Conservation (phyloP, 306 rosid species). For the Lagenaria siceraria region DNA sequence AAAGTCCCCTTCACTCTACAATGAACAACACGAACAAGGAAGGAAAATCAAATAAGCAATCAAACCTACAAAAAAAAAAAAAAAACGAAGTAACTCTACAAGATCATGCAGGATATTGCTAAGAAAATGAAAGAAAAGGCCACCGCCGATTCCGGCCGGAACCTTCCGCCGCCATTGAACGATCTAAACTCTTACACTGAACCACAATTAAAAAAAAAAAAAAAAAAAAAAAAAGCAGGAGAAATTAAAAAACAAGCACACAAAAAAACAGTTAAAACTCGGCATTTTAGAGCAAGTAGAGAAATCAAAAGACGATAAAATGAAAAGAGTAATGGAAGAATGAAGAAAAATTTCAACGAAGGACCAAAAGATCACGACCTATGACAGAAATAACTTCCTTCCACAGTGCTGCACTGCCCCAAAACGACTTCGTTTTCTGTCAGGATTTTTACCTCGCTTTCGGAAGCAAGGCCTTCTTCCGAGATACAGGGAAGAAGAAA, state of each 20-base stretch:
- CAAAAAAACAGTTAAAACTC: neutral
- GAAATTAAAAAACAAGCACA: neutral
- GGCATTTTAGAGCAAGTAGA: neutral
- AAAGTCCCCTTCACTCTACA: neutral
- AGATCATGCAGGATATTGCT: neutral
- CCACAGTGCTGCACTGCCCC: slow-evolving; percentile 6
- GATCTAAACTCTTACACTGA: slow-evolving; percentile 20
- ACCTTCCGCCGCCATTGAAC: slow-evolving; percentile 8
- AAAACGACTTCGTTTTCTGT: slow-evolving; percentile 4
- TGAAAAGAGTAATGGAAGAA: neutral
- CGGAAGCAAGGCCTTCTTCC: neutral
- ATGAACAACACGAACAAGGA: neutral
- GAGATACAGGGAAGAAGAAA: slow-evolving; percentile 6
- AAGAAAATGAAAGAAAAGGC: neutral
- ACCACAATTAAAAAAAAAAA: neutral
- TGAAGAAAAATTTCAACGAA: neutral
- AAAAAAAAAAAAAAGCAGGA: neutral
- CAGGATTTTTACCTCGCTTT: neutral
- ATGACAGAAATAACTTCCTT: slow-evolving; percentile 1
- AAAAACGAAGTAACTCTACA: neutral
- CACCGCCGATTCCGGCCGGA: slow-evolving; percentile 5
- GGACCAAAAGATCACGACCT: neutral
- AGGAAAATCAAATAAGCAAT: neutral
- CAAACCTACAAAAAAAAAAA: neutral
- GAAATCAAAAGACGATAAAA: neutral